These are phyloP conservation scores for Oxyria digyna DNA, from an alignment of 148 eudicot genomes.

Conservation along the genomic window DNA sequence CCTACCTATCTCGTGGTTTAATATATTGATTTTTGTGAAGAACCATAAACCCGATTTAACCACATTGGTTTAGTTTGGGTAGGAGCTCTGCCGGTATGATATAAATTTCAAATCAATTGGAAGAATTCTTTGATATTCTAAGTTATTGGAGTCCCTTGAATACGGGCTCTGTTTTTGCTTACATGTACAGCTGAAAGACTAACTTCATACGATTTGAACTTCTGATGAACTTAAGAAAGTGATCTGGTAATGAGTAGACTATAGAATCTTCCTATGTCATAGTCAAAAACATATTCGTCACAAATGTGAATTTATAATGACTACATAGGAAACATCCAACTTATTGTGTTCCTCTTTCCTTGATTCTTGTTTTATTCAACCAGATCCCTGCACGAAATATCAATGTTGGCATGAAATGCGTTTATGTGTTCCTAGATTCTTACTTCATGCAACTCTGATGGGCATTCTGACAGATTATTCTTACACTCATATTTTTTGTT, in stretches of 20 bases:
- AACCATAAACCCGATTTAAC: neutral
- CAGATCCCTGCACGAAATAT: neutral
- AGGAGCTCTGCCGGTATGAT: neutral
- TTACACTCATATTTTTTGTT: slow-evolving; percentile 1
- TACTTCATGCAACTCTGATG: neutral
- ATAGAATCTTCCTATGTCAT: neutral
- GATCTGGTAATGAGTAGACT: neutral
- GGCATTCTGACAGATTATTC: neutral
- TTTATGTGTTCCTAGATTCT: neutral
- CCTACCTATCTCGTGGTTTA: neutral
- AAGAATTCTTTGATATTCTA: neutral
- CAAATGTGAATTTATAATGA: neutral
- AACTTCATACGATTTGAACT: neutral
- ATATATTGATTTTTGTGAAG: neutral
- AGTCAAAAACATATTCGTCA: neutral
- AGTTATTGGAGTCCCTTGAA: neutral
- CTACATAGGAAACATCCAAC: neutral
- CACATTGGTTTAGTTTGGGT: neutral
- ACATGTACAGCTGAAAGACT: neutral
- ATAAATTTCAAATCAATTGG: neutral
- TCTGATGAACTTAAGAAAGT: neutral
- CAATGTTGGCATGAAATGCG: neutral
- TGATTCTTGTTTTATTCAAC: neutral
- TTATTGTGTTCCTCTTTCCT: neutral
- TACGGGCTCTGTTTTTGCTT: neutral